phyloP scores from a whole-genome alignment of 768 basidiomycete genomes.

The Artomyces pyxidatus region DNA sequence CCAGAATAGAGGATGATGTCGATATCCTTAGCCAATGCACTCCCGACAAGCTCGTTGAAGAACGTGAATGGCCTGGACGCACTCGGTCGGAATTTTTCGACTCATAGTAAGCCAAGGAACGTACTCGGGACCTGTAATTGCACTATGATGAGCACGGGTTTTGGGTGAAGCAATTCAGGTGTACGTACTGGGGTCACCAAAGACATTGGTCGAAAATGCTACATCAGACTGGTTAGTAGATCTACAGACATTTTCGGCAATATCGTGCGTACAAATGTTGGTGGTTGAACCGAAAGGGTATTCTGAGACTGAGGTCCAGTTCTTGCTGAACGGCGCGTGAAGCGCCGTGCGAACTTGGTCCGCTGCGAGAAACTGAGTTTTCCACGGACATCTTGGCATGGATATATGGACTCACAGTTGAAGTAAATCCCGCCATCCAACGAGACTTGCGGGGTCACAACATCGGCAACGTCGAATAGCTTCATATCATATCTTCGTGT shows the following conservation, averaged over 20 bases:
- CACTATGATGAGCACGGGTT: too few species aligned
- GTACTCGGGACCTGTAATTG: neutral
- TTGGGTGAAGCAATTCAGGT: neutral
- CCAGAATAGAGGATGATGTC: slow-evolving; percentile 7
- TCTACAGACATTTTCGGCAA: neutral
- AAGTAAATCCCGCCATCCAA: slow-evolving; percentile 49
- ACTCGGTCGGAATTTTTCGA: too few species aligned
- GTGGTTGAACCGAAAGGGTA: slow-evolving; percentile 8
- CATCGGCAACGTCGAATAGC: slow-evolving; percentile 23
- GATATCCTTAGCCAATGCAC: slow-evolving; percentile 2
- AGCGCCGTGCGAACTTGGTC: slow-evolving; percentile 47
- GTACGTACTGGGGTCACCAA: slow-evolving; percentile 10
- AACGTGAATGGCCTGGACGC: slow-evolving; percentile 7
- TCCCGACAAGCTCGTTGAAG: slow-evolving; percentile 5
- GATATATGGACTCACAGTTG: slow-evolving; percentile 38
- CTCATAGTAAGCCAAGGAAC: neutral
- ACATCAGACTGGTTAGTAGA: neutral
- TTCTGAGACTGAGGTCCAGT: slow-evolving; percentile 26
- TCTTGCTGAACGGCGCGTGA: slow-evolving; percentile 57
- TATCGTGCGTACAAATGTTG: slow-evolving; percentile 1
- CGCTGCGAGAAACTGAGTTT: slow-evolving; percentile 27
- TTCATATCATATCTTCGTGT: neutral
- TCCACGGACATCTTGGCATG: neutral
- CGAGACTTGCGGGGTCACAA: slow-evolving; percentile 39
- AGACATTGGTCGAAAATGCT: slow-evolving; percentile 8